These are phyloP conservation scores for Camptophora hylomeconis DNA, from an alignment of 2,329 filamentous ascomycete genomes.

Conservation along the genomic window DNA sequence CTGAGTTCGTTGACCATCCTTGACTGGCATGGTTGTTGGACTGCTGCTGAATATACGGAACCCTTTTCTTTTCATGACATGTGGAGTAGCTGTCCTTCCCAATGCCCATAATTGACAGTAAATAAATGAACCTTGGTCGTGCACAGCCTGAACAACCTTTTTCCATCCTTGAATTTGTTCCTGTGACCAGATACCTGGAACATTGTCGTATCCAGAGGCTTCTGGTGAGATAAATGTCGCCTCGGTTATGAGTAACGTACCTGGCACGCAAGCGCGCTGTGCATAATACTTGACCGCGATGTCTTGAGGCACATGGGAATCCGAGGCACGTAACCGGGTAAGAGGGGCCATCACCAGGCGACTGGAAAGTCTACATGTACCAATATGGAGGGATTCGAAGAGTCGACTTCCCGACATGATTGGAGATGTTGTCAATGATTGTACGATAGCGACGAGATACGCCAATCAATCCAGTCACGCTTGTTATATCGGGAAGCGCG, in stretches of 20 bases:
- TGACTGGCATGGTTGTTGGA: no score
- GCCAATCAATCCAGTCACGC: no score
- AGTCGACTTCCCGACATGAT: no score
- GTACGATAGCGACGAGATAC: no score
- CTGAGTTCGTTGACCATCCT: no score
- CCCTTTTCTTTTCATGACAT: constrained; percentile 26
- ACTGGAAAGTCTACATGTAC: constrained; percentile 34
- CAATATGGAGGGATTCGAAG: constrained; percentile 32
- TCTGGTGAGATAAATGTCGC: constrained; percentile 12
- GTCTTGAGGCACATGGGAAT: constrained; percentile 21
- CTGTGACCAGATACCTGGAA: constrained; percentile 8
- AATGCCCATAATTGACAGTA: constrained; percentile 29
- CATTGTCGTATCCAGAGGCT: constrained; percentile 7
- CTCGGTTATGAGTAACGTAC: constrained; percentile 23
- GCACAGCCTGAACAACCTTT: constrained; percentile 37
- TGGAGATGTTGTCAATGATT: no score
- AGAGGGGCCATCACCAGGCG: constrained; percentile 40
- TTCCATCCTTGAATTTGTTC: constrained; percentile 38
- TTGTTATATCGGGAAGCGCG: no score
- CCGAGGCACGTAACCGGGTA: constrained; percentile 40
- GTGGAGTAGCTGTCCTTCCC: constrained; percentile 32
- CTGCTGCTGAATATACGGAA: constrained; percentile 32
- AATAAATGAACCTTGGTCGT: constrained; percentile 37
- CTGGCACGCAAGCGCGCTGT: constrained; percentile 23
- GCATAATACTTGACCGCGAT: constrained; percentile 28